Percentiles rank a stretch among this genome's conserved stretches.
Evolutionary conservation across 1,284 basidiomycete genomes (phyloP).

Genomic region (Hymenochaete sp.): DNA sequence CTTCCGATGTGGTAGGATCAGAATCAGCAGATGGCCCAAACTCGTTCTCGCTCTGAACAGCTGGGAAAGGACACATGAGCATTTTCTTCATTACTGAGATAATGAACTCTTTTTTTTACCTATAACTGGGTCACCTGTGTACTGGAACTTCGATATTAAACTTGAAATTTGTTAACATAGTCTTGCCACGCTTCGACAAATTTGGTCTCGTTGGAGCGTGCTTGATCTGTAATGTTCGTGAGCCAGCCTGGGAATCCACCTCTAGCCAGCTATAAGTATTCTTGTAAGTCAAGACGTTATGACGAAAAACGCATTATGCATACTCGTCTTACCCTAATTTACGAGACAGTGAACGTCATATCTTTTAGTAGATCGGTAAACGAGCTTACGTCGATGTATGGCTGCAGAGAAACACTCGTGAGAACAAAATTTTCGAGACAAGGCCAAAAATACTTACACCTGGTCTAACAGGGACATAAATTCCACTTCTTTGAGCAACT

Average conservation of each 20-base stretch:
- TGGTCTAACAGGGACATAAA: constrained; percentile 40
- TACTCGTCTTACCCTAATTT: constrained; percentile 2
- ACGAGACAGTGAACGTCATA: neutral
- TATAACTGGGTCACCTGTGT: too few species aligned
- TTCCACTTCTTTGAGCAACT: constrained; percentile 35
- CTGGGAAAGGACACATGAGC: constrained; percentile 5
- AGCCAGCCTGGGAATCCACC: constrained; percentile 15
- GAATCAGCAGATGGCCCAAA: constrained; percentile 28
- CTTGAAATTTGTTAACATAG: neutral
- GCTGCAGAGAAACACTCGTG: too few species aligned
- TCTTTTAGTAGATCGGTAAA: neutral
- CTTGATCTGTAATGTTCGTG: constrained; percentile 8
- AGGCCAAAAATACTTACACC: constrained; percentile 22
- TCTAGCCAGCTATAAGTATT: neutral
- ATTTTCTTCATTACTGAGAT: too few species aligned
- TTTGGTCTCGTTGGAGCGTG: constrained; percentile 13
- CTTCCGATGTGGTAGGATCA: constrained; percentile 23
- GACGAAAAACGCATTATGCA: neutral
- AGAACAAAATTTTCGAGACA: neutral
- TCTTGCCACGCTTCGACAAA: constrained; percentile 11
- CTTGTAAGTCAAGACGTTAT: neutral
- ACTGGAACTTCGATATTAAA: neutral
- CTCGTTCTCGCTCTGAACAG: constrained; percentile 43
- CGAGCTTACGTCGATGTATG: neutral
- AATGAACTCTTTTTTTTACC: too few species aligned